Conservation (phyloP, 208 protist species). For the Blechomonas ayalai region DNA sequence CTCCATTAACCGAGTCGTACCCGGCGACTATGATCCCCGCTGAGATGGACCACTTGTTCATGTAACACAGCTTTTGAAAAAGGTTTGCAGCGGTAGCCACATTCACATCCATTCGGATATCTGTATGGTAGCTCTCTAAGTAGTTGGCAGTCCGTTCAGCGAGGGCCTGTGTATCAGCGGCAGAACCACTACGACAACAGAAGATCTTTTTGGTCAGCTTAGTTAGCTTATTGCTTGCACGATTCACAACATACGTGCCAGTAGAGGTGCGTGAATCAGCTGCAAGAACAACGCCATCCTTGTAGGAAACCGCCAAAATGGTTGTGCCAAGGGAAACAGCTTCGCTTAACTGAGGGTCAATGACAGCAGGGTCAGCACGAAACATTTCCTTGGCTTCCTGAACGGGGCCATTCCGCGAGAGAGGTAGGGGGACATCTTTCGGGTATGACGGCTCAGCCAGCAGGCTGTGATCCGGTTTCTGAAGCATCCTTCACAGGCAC, state of each 20-base stretch:
- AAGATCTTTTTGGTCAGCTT: constrained; percentile 95
- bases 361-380: constrained; percentile 54
- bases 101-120: constrained; percentile 82
- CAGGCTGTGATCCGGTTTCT: constrained; percentile 55
- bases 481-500: constrained; percentile 40
- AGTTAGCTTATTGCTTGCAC: constrained; percentile 97
- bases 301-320: constrained; percentile 97
- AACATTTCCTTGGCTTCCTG: constrained; percentile 63
- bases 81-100: constrained; percentile 95
- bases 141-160: constrained; percentile 92
- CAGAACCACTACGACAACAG: constrained; percentile 96
- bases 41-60: constrained; percentile 95
- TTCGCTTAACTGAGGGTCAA: constrained; percentile 79
- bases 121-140: constrained; percentile 85
- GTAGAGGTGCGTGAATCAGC: constrained; percentile 97
- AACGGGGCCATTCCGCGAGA: constrained; percentile 57
- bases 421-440: constrained; percentile 22
- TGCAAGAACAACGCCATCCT: constrained; percentile 95
- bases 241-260: constrained; percentile 96
- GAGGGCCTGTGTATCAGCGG: constrained; percentile 97
- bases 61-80: constrained; percentile 95
- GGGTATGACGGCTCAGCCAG: constrained; percentile 75
- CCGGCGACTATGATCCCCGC: constrained; percentile 97
- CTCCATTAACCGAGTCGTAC: constrained; percentile 95
- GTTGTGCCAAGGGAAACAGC: constrained; percentile 93